Evolutionary conservation across 768 basidiomycete genomes (phyloP).

Genomic region (Calocybe cyanea): DNA sequence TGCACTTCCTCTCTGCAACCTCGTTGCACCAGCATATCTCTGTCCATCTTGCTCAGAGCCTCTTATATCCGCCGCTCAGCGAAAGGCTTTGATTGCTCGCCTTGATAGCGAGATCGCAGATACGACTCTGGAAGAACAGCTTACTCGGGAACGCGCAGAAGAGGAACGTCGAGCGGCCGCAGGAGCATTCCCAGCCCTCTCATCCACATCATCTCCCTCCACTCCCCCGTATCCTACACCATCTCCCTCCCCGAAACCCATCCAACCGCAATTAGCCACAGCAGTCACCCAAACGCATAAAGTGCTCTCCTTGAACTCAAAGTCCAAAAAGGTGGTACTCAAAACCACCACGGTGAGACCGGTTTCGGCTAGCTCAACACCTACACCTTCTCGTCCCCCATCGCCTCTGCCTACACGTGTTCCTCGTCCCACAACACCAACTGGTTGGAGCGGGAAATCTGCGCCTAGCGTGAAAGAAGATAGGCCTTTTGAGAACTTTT

Average conservation of each 20-base stretch:
- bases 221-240: too few relatives aligned
- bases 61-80: constrained; percentile 32
- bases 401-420: constrained; percentile 33
- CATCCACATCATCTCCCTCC: constrained; percentile 1
- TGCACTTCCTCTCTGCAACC: constrained; percentile 57
- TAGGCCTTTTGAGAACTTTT: constrained; percentile 44
- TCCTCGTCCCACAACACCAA: constrained; percentile 30
- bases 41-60: constrained; percentile 51
- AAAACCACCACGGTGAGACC: constrained; percentile 45
- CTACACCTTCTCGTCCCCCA: constrained; percentile 27
- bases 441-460: constrained; percentile 32
- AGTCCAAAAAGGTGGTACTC: constrained; percentile 48
- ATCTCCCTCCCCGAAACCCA: constrained; percentile 1
- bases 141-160: constrained; percentile 39
- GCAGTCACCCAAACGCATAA: constrained; percentile 36
- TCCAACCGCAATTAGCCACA: constrained; percentile 15
- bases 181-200: constrained; percentile 62
- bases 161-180: constrained; percentile 46
- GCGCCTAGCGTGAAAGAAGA: constrained; percentile 20
- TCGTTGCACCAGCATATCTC: constrained; percentile 50
- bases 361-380: constrained; percentile 10
- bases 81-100: constrained; percentile 33
- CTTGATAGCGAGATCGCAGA: constrained; percentile 42
- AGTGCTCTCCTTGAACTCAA: constrained; percentile 52
- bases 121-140: constrained; percentile 44